Evolutionary conservation across 2,329 filamentous ascomycete genomes (phyloP).

Genomic region (Pseudogymnoascus sp.): DNA sequence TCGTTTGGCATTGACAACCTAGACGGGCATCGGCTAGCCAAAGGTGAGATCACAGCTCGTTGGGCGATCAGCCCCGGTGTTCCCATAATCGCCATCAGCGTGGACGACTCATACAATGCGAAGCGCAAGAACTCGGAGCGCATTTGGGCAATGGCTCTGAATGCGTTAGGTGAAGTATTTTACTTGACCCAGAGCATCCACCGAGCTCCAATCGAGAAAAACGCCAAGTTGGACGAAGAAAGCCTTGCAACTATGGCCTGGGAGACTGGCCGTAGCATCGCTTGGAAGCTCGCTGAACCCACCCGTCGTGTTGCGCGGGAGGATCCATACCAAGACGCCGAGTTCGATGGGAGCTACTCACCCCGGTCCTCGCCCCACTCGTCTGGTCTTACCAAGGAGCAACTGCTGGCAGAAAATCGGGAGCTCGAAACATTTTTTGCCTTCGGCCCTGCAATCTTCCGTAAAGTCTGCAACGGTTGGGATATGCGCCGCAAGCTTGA

Average conservation of each 20-base stretch:
- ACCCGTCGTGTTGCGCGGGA: constrained; percentile 64
- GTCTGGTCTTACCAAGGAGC: constrained; percentile 61
- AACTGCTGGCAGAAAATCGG: constrained; percentile 66
- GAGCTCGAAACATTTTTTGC: constrained; percentile 72
- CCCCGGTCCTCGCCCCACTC: constrained; percentile 68
- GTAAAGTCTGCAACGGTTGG: constrained; percentile 73
- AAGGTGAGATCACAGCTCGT: constrained; percentile 74
- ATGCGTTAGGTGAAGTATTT: constrained; percentile 86
- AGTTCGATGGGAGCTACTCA: constrained; percentile 66
- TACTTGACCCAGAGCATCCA: constrained; percentile 67
- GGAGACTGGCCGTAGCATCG: constrained; percentile 67
- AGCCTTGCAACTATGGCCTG: constrained; percentile 62
- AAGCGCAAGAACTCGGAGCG: constrained; percentile 62
- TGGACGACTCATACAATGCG: constrained; percentile 74
- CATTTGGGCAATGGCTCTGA: constrained; percentile 87
- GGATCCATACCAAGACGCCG: constrained; percentile 63
- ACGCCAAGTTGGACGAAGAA: constrained; percentile 36
- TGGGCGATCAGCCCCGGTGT: constrained; percentile 92
- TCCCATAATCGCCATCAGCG: constrained; percentile 72
- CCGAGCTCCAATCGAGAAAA: constrained; percentile 41
- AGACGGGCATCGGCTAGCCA: constrained; percentile 54
- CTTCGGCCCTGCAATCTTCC: constrained; percentile 69
- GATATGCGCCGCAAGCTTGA: constrained; percentile 81
- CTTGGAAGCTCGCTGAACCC: constrained; percentile 72
- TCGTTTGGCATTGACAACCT: constrained; percentile 52